Evolutionary conservation across 768 basidiomycete genomes (phyloP).

Genomic region (Neoboletus subvelutipes): DNA sequence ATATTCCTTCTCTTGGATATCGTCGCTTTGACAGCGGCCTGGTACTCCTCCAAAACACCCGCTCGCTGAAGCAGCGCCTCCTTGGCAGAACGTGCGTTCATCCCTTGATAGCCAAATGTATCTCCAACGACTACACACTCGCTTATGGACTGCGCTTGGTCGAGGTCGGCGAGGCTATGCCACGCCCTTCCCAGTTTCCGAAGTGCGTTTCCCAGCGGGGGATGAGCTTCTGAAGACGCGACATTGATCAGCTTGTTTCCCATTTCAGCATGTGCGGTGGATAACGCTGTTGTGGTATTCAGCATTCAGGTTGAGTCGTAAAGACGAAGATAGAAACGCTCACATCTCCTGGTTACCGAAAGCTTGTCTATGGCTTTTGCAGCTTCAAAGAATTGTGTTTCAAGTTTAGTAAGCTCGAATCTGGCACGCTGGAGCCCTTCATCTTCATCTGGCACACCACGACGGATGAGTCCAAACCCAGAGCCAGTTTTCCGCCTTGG

Average conservation of each 20-base stretch:
- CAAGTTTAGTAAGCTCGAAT: constrained; percentile 88
- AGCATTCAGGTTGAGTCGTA: background rate
- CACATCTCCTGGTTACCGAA: constrained; percentile 76
- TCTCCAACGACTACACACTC: constrained; percentile 97
- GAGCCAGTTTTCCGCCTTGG: constrained; percentile 70
- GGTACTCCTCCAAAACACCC: constrained; percentile 90
- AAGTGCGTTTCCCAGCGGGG: constrained; percentile 78
- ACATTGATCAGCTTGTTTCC: constrained; percentile 91
- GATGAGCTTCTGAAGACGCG: constrained; percentile 86
- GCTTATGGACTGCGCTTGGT: constrained; percentile 87
- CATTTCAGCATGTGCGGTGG: constrained; percentile 79
- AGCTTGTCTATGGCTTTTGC: constrained; percentile 90
- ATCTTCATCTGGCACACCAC: constrained; percentile 90
- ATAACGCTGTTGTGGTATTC: constrained; percentile 54
- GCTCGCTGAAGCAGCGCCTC: constrained; percentile 91
- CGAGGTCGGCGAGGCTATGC: constrained; percentile 86
- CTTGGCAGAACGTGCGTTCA: constrained; percentile 96
- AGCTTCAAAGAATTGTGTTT: constrained; percentile 89
- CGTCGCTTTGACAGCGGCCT: constrained; percentile 86
- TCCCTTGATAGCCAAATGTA: constrained; percentile 91
- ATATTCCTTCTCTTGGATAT: constrained; percentile 93
- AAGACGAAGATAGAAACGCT: constrained; percentile 14
- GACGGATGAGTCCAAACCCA: constrained; percentile 73
- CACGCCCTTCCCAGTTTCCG: constrained; percentile 84
- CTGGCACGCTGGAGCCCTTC: constrained; percentile 89